These are phyloP conservation scores for Claviceps capensis DNA, from an alignment of 2,329 filamentous ascomycete genomes.

Conservation along the genomic window DNA sequence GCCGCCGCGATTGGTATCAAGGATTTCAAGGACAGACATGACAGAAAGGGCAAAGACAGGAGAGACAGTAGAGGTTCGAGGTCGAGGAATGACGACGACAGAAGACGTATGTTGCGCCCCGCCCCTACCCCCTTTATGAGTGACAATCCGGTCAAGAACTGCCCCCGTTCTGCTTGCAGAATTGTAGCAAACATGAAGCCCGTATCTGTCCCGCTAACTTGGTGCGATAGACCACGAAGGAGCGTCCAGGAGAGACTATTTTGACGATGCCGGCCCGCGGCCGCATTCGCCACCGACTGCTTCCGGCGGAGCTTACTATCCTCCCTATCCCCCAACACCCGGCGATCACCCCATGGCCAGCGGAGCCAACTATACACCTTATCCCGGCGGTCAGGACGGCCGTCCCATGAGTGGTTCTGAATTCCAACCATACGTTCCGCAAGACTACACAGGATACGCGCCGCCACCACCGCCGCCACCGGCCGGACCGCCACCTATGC, in stretches of 20 bases:
- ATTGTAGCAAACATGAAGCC: not conserved
- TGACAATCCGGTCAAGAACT: not conserved
- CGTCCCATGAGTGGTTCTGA: conserved; percentile 15
- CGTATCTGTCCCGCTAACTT: not conserved
- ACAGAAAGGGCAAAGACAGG: conserved; percentile 29
- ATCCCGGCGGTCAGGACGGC: conserved; percentile 16
- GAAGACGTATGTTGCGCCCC: conserved; percentile 11
- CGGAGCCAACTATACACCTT: conserved; percentile 8
- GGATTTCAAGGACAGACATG: conserved; percentile 34
- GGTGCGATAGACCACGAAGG: conserved; percentile 20
- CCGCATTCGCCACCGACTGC: conserved; percentile 34
- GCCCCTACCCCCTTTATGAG: not conserved
- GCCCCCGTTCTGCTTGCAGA: not conserved
- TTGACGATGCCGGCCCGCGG: conserved; percentile 21
- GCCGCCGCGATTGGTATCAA: conserved; percentile 51
- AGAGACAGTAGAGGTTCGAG: conserved; percentile 19
- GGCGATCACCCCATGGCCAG: conserved; percentile 8
- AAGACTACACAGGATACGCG: conserved; percentile 28
- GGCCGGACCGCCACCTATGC: conserved; percentile 16
- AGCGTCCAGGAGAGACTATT: conserved; percentile 22
- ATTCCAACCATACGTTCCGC: conserved; percentile 27
- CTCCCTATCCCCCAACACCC: conserved; percentile 23
- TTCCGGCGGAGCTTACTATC: conserved; percentile 37
- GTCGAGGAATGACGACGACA: conserved; percentile 14
- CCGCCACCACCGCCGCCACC: conserved; percentile 22